These are phyloP conservation scores for Dysphania ambrosioides DNA, from an alignment of 148 eudicot genomes.

Conservation along the genomic window DNA sequence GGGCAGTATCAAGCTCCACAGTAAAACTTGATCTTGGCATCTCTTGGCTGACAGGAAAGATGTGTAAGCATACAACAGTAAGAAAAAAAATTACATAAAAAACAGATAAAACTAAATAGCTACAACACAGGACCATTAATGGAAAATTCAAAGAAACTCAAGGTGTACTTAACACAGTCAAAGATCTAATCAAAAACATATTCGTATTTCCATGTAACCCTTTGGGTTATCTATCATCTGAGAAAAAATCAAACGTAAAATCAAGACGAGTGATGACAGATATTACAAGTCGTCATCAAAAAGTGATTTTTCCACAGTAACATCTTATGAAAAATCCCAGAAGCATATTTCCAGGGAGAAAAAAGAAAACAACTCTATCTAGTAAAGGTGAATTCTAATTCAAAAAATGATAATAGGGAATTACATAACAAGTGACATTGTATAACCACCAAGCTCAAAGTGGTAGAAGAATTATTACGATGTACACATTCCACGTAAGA, in stretches of 20 bases:
- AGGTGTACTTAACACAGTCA: background rate
- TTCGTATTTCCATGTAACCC: background rate
- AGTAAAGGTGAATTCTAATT: too few species aligned
- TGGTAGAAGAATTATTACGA: background rate
- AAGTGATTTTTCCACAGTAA: background rate
- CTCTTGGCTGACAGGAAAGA: slow-evolving; percentile 58
- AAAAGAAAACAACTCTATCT: background rate
- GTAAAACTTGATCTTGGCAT: slow-evolving; percentile 71
- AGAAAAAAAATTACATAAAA: background rate
- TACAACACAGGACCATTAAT: background rate
- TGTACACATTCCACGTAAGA: background rate
- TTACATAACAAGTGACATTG: too few species aligned
- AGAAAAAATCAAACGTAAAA: background rate
- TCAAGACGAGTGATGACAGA: background rate
- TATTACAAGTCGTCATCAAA: background rate
- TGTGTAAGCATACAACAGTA: background rate
- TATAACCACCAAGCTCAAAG: background rate
- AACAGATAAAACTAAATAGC: background rate
- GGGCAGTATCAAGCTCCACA: slow-evolving; percentile 94
- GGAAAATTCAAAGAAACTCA: background rate
- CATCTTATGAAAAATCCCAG: too few species aligned
- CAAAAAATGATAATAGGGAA: too few species aligned
- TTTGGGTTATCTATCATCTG: background rate
- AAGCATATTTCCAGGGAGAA: background rate
- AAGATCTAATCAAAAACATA: background rate